Base-by-base conservation (phyloP, 495 filamentous ascomycete species). In the Aspergillus heteromorphus region DNA sequence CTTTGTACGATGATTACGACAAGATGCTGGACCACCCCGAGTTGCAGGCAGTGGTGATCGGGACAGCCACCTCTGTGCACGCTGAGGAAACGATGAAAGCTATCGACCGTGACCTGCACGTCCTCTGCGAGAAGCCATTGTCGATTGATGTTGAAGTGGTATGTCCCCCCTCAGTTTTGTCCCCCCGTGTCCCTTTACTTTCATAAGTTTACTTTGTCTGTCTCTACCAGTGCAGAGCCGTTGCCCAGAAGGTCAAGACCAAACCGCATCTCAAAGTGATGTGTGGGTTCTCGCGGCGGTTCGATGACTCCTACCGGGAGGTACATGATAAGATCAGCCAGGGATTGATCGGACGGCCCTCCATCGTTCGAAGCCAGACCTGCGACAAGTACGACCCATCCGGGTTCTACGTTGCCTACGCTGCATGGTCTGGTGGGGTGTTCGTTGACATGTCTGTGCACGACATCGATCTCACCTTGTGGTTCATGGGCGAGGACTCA, bases 391-490 rank as follows among this genome's bases (percentile, higher is more conserved):
- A 73, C 31, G 80, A 82, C 48, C 75, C 75, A 0, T 63, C 60
- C 17, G 79, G 79, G 4, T 80, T 79, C 63, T 82, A 78, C 53
- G 74, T 82, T 27, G 70, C 67, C n/a, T 82, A 81, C 59, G 75
- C 79, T n/a, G 64, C 74, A 45, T 75, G 68, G 59, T 71, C 65
- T 5, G 79, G 79, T 27, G 80, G 80, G 0, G 92, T 81, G 45
- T 83, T 83, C 60, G 77, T 82, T 11, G 79, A 82, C 63, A 77
- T 72, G 58, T 69, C 65, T 3, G 76, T 83, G 49, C 80, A 83
- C 58, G 79, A 83, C 57, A 81, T 83, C 49, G 80, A 83, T 50
- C 71, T 83, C 0, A 66, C 75, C 0, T 65, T 83, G 0, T 82
- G 75, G 77, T 82, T 78, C 67, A 78, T 81, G 55, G 75, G 75